phyloP scores from a whole-genome alignment of 176 grass and related monocot genomes.

The Luzula sylvatica region DNA sequence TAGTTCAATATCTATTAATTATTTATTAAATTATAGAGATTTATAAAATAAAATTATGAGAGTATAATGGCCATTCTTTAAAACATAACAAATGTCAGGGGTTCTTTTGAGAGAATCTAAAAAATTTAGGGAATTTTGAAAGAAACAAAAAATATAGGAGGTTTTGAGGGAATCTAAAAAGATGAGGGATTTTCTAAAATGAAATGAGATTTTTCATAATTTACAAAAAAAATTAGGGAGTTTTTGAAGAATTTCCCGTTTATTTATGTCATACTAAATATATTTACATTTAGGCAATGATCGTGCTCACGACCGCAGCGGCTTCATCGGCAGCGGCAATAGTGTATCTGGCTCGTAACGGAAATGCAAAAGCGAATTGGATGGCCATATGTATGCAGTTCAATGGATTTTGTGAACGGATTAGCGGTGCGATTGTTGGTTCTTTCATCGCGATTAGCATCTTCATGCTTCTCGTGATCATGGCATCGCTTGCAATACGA shows the following conservation, averaged over 20 bases:
- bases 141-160: no score
- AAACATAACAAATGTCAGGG: no score
- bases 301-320: constrained; percentile 29
- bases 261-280: not conserved
- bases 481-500: constrained; percentile 38
- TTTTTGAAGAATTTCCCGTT: not conserved
- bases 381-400: constrained; percentile 80
- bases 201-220: no score
- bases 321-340: constrained; percentile 47
- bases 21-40: no score
- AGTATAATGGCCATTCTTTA: no score
- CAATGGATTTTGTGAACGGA: constrained; percentile 74
- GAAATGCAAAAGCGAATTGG: constrained; percentile 60
- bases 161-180: no score
- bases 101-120: no score
- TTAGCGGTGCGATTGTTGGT: constrained; percentile 66
- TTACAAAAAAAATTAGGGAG: no score
- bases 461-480: constrained; percentile 49
- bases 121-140: no score
- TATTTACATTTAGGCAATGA: constrained; percentile 33
- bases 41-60: no score
- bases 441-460: constrained; percentile 71
- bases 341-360: constrained; percentile 70
- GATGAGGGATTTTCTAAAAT: no score
- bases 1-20: not conserved